phyloP scores from a whole-genome alignment of 108 stramenopile species.

The Pseudonitzschia pungens region DNA sequence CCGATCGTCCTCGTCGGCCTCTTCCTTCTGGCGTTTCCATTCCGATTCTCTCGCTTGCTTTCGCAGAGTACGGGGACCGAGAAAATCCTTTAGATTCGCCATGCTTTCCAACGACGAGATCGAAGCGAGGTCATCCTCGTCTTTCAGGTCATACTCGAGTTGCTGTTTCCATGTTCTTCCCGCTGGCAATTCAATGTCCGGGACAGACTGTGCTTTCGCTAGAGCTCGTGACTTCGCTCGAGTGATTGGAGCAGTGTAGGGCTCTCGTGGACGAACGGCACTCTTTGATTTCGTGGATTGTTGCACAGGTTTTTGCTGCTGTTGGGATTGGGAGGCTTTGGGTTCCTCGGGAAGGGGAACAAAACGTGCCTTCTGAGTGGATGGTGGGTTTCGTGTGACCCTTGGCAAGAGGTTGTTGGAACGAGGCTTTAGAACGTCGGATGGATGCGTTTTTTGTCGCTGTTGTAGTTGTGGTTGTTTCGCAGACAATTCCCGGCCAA shows the following conservation, averaged over 20 bases:
- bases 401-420: constrained; percentile 4
- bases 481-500: background rate
- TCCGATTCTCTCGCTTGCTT: constrained; percentile 16
- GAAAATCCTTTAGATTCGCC: background rate
- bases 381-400: background rate
- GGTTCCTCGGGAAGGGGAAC: background rate
- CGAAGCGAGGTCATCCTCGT: constrained; percentile 22
- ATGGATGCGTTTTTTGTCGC: background rate
- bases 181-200: constrained; percentile 39
- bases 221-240: background rate
- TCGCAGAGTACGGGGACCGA: constrained; percentile 18
- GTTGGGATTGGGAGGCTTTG: background rate
- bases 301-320: background rate
- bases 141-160: constrained; percentile 21
- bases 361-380: background rate
- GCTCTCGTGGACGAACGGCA: background rate
- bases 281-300: background rate
- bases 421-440: constrained; percentile 12
- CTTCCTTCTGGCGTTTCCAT: constrained; percentile 12
- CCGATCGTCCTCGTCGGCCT: constrained; percentile 21
- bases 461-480: background rate
- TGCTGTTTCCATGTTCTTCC: constrained; percentile 41
- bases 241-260: background rate
- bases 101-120: constrained; percentile 9
- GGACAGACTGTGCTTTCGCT: constrained; percentile 15